Conservation (phyloP, 2,329 filamentous ascomycete species). For the Fusarium sp. region DNA sequence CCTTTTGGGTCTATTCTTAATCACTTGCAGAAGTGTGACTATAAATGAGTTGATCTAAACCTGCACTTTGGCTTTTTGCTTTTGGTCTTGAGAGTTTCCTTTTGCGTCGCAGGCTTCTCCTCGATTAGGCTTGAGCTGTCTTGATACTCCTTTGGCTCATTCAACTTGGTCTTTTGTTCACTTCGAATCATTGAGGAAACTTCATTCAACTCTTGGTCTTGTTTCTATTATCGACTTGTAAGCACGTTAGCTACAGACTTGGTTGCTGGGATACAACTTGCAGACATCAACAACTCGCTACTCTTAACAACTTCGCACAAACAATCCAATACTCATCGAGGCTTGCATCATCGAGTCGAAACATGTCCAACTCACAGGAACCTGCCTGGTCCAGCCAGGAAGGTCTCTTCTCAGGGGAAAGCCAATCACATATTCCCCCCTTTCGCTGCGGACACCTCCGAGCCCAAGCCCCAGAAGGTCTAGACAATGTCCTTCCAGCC, state of each 20-base stretch:
- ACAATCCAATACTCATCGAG: neutral
- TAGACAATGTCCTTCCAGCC: slow-evolving; percentile 3
- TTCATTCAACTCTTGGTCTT: neutral
- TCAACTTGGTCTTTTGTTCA: neutral
- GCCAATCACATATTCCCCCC: neutral
- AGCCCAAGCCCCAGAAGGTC: neutral
- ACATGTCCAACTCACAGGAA: neutral
- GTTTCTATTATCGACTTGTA: neutral
- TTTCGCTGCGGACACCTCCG: slow-evolving; percentile 1
- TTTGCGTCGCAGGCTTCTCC: neutral
- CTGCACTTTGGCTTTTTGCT: neutral
- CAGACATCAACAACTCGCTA: neutral
- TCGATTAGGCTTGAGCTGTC: neutral
- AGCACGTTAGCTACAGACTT: neutral
- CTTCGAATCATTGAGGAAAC: neutral
- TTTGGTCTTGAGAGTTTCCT: neutral
- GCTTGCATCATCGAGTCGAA: neutral
- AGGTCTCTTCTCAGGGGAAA: neutral
- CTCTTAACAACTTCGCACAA: neutral
- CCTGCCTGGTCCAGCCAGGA: neutral
- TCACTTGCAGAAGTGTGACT: neutral
- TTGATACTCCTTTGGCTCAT: neutral
- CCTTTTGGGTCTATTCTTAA: neutral
- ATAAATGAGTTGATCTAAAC: neutral
- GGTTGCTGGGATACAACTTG: neutral